Evolutionary conservation across 495 filamentous ascomycete species (phyloP).

Genomic region (Neurospora discreta): DNA sequence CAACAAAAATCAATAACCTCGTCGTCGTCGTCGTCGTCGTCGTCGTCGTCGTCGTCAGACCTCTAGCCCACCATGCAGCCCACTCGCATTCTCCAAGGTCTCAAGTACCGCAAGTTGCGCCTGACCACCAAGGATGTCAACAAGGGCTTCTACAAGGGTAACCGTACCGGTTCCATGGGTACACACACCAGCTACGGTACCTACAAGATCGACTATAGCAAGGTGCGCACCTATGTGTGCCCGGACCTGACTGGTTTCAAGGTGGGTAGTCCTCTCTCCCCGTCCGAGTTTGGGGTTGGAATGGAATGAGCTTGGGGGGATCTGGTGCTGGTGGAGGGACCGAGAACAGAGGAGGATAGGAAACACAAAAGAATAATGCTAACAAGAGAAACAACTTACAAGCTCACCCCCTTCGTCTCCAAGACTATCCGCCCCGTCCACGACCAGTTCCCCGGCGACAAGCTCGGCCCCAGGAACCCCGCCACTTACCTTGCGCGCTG

Average conservation of each 20-base stretch:
- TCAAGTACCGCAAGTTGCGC: constrained; percentile 50
- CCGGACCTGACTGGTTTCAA: constrained; percentile 61
- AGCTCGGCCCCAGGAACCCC: constrained; percentile 43
- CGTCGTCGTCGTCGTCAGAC: not conserved
- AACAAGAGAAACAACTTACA: constrained; percentile 21
- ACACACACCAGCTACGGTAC: constrained; percentile 74
- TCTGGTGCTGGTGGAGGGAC: not conserved
- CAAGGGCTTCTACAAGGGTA: constrained; percentile 96
- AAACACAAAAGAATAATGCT: not conserved
- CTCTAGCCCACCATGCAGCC: constrained; percentile 49
- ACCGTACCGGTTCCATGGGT: constrained; percentile 75
- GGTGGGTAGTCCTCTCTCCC: constrained; percentile 34
- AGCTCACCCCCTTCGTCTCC: constrained; percentile 87
- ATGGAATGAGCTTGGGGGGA: not conserved
- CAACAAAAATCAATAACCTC: not conserved
- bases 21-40: not conserved
- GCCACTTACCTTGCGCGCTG: constrained; percentile 50
- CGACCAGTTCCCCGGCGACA: constrained; percentile 39
- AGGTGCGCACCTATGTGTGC: constrained; percentile 83
- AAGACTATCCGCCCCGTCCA: constrained; percentile 39
- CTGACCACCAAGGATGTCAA: constrained; percentile 87
- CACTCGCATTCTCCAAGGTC: constrained; percentile 53
- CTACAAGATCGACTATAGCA: constrained; percentile 70
- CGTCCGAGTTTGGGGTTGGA: not conserved
- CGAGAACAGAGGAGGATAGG: not conserved